Base-by-base conservation (phyloP, 805 yeast species). In the Wickerhamiella spandovensis region DNA sequence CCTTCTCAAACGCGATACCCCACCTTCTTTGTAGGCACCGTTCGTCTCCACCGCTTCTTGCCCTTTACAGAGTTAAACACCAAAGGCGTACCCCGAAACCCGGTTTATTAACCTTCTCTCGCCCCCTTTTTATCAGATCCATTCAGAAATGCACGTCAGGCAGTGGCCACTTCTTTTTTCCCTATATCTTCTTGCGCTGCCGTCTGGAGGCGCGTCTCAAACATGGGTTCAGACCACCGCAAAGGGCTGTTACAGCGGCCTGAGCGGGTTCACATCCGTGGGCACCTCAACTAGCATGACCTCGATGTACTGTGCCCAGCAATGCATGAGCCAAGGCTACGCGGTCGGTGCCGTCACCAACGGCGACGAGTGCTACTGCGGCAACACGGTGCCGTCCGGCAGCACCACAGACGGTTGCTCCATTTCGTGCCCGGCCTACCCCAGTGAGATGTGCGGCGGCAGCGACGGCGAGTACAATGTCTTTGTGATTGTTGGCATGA, bases 331-430 rank as follows among this genome's bases (percentile, higher is more conserved):
- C n/a, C 50, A 61, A 48, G 73, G 74, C 8, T 68, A 65, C 58
- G 65, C 69, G 20, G 70, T 72, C 18, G 74, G 74, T 42, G 88
- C 82, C 3, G 46, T 77, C 32, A 62, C 72, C 12, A 64, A 71
- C 47, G 85, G 87, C 8, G 58, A 69, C 23, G 63, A 64, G 18
- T 84, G 95, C 64, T 82, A 74, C 59, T 84, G 95, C 64, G 90
- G 90, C 24, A 67, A 73, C 58, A 53, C 67, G 1, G 51, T 64
- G 1, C 68, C 75, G 9, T 60, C 70, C 2, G 71, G 78, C 3
- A 52, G 58, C 2, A 28, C 66, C 15, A 60, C 64, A 2, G 51
- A 59, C 43, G 53, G 64, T 22, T 82, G 88, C 65, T 54, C 61
- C 47, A 52, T 58, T 1, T 38, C 57, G 4, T 86, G 95, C 65